Conservation (phyloP, 345 rosid genomes). For the Gossypium mustelinum region DNA sequence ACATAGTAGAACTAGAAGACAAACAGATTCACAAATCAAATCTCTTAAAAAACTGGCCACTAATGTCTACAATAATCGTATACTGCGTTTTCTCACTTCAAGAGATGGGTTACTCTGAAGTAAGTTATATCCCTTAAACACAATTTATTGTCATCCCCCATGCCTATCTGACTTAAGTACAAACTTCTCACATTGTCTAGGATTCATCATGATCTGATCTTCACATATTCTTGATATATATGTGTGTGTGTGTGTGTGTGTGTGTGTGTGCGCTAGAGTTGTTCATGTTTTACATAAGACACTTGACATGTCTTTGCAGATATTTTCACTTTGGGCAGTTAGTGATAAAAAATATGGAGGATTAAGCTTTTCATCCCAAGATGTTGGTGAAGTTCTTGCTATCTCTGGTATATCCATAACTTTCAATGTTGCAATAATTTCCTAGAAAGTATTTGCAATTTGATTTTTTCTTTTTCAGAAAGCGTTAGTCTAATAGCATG, state of each 20-base stretch:
- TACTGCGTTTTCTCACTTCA: constrained; percentile 65
- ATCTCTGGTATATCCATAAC: constrained; percentile 39
- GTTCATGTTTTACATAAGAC: background rate
- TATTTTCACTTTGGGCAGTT: constrained; percentile 65
- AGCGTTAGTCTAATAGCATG: background rate
- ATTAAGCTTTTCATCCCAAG: constrained; percentile 57
- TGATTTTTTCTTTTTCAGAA: background rate
- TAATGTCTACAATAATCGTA: constrained; percentile 50
- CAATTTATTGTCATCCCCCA: background rate
- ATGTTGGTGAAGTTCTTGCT: constrained; percentile 60
- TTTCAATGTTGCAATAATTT: background rate
- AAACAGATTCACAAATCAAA: constrained; percentile 23
- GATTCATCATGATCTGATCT: background rate
- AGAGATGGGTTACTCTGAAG: constrained; percentile 65
- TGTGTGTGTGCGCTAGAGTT: background rate
- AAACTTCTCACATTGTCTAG: background rate
- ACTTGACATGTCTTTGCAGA: constrained; percentile 18
- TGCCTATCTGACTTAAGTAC: background rate
- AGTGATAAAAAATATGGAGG: constrained; percentile 59
- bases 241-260: too few species aligned
- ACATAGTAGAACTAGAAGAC: constrained; percentile 17
- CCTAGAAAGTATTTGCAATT: background rate
- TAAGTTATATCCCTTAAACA: constrained; percentile 17
- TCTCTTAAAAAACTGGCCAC: constrained; percentile 50
- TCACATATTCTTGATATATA: background rate